Conservation (phyloP, 371 early-diverging fungal genomes). For the Apophysomyces sp. region DNA sequence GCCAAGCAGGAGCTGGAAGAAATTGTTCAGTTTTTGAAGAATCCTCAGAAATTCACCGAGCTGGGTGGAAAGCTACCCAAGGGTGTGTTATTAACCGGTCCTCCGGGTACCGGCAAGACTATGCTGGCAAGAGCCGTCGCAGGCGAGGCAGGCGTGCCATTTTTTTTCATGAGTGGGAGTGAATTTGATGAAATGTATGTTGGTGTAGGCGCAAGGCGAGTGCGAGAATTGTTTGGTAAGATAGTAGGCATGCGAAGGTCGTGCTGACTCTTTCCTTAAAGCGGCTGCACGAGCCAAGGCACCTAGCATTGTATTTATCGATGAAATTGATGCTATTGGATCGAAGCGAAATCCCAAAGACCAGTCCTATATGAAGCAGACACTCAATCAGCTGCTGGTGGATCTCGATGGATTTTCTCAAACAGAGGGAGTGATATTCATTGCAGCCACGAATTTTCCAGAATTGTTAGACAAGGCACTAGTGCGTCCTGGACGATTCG, state of each 20-base stretch:
- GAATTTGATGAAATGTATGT: constrained; percentile 98
- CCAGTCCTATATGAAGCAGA: constrained; percentile 87
- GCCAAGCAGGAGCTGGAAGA: constrained; percentile 94
- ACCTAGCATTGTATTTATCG: constrained; percentile 99
- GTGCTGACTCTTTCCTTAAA: neutral
- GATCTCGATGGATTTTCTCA: constrained; percentile 95
- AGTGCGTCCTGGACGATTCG: constrained; percentile 96
- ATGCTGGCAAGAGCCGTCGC: constrained; percentile 83
- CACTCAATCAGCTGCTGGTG: constrained; percentile 91
- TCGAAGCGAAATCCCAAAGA: constrained; percentile 90
- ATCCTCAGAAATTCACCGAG: constrained; percentile 82
- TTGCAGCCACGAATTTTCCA: constrained; percentile 98
- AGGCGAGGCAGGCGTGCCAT: constrained; percentile 92
- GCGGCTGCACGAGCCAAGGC: constrained; percentile 85
- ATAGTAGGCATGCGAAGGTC: neutral
- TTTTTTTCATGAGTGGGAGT: constrained; percentile 92
- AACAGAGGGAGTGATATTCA: constrained; percentile 89
- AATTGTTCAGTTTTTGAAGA: constrained; percentile 88
- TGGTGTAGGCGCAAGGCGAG: constrained; percentile 91
- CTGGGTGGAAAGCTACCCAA: constrained; percentile 93
- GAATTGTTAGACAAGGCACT: constrained; percentile 96
- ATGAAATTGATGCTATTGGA: constrained; percentile 98
- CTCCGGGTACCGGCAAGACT: constrained; percentile 98
- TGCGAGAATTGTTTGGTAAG: constrained; percentile 68
- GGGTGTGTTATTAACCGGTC: constrained; percentile 94